Percentiles rank a stretch among this genome's conserved stretches.
These are phyloP conservation scores for Colletotrichum sp. DNA, from an alignment of 2,329 filamentous ascomycete species.

Conservation along the genomic window DNA sequence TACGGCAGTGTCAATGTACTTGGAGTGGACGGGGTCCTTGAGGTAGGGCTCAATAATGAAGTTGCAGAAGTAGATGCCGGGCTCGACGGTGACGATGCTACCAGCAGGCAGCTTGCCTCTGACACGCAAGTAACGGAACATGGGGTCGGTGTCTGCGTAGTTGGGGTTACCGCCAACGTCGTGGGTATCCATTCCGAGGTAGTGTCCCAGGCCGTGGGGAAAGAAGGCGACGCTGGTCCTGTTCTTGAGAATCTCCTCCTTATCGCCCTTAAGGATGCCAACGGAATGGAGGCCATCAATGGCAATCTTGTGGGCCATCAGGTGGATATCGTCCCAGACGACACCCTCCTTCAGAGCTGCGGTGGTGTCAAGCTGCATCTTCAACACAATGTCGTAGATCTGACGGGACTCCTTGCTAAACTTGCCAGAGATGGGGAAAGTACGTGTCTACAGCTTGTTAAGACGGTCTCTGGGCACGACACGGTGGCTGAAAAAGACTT, in stretches of 20 bases:
- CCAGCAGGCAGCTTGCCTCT: slow-evolving; percentile 74
- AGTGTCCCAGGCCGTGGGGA: slow-evolving; percentile 89
- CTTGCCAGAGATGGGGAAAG: slow-evolving; percentile 79
- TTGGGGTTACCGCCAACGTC: slow-evolving; percentile 82
- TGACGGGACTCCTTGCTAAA: slow-evolving; percentile 73
- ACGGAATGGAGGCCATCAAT: slow-evolving; percentile 79
- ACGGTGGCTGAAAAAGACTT: background rate
- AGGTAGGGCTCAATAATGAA: slow-evolving; percentile 88
- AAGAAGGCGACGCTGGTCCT: slow-evolving; percentile 91
- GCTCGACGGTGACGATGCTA: slow-evolving; percentile 92
- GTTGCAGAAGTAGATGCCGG: slow-evolving; percentile 90
- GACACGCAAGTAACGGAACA: slow-evolving; percentile 88
- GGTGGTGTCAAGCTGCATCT: slow-evolving; percentile 86
- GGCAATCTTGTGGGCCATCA: slow-evolving; percentile 79
- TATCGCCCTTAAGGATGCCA: slow-evolving; percentile 73
- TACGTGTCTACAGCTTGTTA: slow-evolving; percentile 71
- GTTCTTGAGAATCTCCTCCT: slow-evolving; percentile 75
- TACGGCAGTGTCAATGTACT: slow-evolving; percentile 77
- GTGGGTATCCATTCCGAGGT: slow-evolving; percentile 91
- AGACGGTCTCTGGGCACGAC: background rate
- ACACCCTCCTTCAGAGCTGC: slow-evolving; percentile 74
- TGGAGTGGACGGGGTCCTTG: slow-evolving; percentile 70
- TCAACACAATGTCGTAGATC: slow-evolving; percentile 83
- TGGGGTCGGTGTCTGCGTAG: slow-evolving; percentile 77
- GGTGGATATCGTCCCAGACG: slow-evolving; percentile 81